Percentiles rank a stretch among this genome's conserved stretches.
Evolutionary conservation across 164 flowering plant species (phyloP).

Genomic region (Tetracentron sinense): DNA sequence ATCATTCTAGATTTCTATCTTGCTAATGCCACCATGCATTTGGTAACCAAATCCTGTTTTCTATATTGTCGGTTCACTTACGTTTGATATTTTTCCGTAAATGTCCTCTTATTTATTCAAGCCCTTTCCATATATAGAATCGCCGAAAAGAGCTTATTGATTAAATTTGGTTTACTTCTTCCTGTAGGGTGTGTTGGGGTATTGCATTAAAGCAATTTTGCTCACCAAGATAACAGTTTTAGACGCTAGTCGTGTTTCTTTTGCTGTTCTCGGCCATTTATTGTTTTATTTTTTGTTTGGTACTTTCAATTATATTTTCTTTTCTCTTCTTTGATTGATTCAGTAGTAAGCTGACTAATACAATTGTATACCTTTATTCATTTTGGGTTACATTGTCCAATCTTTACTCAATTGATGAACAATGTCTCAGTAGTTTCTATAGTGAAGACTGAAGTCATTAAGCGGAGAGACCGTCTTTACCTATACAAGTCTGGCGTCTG

Average conservation of each 20-base stretch:
- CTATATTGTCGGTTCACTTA: background rate
- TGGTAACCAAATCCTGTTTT: background rate
- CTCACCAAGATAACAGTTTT: background rate
- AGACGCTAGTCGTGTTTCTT: background rate
- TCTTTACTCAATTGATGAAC: too few relatives aligned
- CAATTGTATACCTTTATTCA: too few relatives aligned
- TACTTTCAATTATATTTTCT: too few relatives aligned
- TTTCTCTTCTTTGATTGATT: too few relatives aligned
- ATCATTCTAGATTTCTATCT: background rate
- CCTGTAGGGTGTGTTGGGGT: background rate
- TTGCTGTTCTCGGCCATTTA: background rate
- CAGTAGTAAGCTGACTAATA: too few relatives aligned
- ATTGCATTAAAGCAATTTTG: background rate
- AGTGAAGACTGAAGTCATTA: background rate
- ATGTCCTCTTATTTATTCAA: background rate
- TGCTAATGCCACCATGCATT: background rate
- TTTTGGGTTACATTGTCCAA: too few relatives aligned
- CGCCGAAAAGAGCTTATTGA: background rate
- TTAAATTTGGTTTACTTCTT: background rate
- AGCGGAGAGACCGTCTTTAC: background rate
- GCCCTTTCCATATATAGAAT: background rate
- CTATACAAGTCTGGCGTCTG: background rate
- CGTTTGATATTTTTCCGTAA: background rate
- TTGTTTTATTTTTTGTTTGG: too few relatives aligned
- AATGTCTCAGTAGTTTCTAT: background rate